Conservation (phyloP, 1,284 basidiomycete genomes). For the Quambalaria eucalypti region DNA sequence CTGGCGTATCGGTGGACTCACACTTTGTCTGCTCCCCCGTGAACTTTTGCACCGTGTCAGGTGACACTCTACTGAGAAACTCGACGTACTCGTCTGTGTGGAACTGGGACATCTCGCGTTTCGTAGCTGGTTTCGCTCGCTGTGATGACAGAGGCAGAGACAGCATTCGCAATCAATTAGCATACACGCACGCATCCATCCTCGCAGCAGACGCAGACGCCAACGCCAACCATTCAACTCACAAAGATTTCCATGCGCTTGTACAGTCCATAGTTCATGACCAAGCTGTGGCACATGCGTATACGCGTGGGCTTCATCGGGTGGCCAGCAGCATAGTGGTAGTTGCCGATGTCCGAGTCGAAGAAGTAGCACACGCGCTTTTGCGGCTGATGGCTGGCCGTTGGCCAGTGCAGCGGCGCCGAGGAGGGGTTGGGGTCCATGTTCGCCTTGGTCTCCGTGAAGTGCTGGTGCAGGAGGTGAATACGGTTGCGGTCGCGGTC, state of each 20-base stretch:
- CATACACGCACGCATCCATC: no score
- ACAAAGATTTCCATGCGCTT: conserved; percentile 51
- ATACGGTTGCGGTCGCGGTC: no score
- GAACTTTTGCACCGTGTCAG: conserved; percentile 75
- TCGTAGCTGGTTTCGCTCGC: conserved; percentile 95
- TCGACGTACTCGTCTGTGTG: conserved; percentile 91
- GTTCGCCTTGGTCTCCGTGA: no score
- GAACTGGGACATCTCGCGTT: conserved; percentile 93
- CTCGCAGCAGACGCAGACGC: no score
- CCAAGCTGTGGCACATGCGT: conserved; percentile 97
- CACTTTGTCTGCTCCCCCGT: conserved; percentile 94
- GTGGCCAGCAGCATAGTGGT: conserved; percentile 95
- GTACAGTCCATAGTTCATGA: conserved; percentile 90
- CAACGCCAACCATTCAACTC: conserved; percentile 9
- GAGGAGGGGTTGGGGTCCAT: no score
- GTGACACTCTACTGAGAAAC: conserved; percentile 72
- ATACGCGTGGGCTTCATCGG: conserved; percentile 56
- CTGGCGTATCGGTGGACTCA: conserved; percentile 51
- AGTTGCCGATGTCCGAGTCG: conserved; percentile 95
- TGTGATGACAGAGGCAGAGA: background rate
- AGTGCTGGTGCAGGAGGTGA: no score
- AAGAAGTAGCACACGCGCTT: conserved; percentile 49
- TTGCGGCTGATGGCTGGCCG: conserved; percentile 1
- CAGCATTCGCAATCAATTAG: no score
- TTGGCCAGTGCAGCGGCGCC: conserved; percentile 3